These are phyloP conservation scores for Yamadazyma akitaensis DNA, from an alignment of 805 yeast species.

Conservation along the genomic window DNA sequence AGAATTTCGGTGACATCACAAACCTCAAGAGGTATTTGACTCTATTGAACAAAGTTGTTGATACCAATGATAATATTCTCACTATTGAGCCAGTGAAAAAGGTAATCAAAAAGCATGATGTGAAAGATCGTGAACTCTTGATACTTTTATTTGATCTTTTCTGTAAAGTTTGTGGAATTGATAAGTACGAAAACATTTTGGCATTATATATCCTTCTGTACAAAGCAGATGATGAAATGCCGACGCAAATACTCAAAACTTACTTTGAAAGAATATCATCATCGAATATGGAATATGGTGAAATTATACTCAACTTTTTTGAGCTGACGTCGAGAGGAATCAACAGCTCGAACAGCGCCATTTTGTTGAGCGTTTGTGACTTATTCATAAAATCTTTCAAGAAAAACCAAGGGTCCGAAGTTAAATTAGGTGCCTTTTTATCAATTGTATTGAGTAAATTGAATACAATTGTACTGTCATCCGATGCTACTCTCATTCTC, in stretches of 20 bases:
- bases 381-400: neutral
- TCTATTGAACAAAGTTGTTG: neutral
- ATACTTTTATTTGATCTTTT: conserved; percentile 1
- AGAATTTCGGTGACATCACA: neutral
- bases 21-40: neutral
- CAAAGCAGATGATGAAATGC: neutral
- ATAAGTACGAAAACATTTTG: conserved; percentile 2
- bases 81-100: neutral
- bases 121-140: conserved; percentile 3
- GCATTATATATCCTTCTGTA: conserved; percentile 1
- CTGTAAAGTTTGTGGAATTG: neutral
- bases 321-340: neutral
- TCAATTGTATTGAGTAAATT: conserved; percentile 5
- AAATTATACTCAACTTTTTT: neutral
- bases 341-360: neutral
- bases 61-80: neutral
- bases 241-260: neutral
- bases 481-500: conserved; percentile 9
- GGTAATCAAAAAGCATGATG: neutral
- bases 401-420: conserved; percentile 1
- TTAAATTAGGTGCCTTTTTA: neutral
- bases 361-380: neutral
- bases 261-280: neutral
- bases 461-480: neutral
- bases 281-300: neutral